Conservation (phyloP, 371 early-diverging fungal genomes). For the Phascolomyces articulosus region DNA sequence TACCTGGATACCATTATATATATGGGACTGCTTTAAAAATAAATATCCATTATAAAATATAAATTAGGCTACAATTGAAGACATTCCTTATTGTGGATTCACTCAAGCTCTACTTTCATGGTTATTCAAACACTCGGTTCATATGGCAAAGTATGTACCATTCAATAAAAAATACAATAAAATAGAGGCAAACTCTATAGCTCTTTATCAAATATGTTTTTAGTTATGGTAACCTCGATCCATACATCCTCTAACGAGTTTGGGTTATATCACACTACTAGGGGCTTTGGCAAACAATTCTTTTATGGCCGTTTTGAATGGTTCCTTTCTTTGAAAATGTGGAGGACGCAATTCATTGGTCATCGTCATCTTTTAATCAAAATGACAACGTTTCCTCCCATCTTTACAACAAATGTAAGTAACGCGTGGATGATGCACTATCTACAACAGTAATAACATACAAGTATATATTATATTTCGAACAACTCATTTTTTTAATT, state of each 20-base stretch:
- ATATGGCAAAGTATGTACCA: background rate
- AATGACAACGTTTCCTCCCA: background rate
- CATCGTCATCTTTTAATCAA: background rate
- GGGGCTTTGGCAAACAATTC: background rate
- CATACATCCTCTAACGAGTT: too few species aligned
- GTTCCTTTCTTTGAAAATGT: background rate
- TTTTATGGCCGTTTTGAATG: background rate
- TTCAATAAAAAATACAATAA: too few species aligned
- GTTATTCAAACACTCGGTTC: background rate
- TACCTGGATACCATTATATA: too few species aligned
- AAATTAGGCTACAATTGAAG: background rate
- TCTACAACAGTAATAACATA: background rate
- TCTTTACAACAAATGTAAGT: background rate
- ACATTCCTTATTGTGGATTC: background rate
- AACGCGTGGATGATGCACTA: background rate
- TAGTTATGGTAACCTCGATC: too few species aligned
- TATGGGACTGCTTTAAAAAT: too few species aligned
- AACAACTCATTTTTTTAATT: too few species aligned
- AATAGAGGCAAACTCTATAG: too few species aligned
- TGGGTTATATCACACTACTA: too few species aligned
- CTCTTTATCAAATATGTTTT: too few species aligned
- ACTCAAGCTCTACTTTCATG: background rate
- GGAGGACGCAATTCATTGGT: constrained; percentile 1
- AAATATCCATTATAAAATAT: too few species aligned
- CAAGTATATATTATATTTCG: too few species aligned